Evolutionary conservation across 495 filamentous ascomycete species (phyloP).

Genomic region (Trichoderma gamsii): DNA sequence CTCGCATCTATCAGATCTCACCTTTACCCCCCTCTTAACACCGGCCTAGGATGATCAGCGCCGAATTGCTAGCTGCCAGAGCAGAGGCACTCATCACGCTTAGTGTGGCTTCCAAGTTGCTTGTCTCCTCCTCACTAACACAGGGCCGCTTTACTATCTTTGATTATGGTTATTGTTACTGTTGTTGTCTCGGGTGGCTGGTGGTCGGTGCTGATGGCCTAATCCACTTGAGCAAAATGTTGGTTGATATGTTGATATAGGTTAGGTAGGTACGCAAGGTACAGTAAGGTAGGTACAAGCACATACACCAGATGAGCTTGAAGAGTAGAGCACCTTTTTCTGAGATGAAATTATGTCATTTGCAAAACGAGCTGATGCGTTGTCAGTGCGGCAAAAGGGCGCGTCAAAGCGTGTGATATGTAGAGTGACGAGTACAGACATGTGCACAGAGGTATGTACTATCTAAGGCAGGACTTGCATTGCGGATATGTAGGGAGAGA

Average conservation of each 20-base stretch:
- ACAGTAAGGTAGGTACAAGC: no score
- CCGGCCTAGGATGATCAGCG: background rate
- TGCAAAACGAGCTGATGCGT: no score
- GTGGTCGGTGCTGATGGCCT: background rate
- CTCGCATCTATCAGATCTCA: background rate
- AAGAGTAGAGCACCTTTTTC: no score
- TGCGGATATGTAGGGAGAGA: background rate
- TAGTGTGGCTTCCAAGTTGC: background rate
- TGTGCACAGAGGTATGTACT: background rate
- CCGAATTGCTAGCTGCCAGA: background rate
- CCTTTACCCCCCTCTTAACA: background rate
- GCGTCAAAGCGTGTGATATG: no score
- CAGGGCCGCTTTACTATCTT: background rate
- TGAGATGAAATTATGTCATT: no score
- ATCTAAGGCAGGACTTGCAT: background rate
- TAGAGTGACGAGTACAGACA: no score
- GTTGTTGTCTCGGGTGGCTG: background rate
- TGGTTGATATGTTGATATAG: background rate
- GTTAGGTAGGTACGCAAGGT: no score
- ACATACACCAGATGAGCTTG: no score
- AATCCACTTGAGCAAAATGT: background rate
- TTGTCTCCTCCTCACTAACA: background rate
- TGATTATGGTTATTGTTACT: background rate
- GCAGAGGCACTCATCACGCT: background rate
- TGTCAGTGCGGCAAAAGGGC: no score